A percentile compares a stretch with the other conserved stretches of the same genome.
Conservation (phyloP, 108 stramenopile species). For the Discostella pseudostelligera region DNA sequence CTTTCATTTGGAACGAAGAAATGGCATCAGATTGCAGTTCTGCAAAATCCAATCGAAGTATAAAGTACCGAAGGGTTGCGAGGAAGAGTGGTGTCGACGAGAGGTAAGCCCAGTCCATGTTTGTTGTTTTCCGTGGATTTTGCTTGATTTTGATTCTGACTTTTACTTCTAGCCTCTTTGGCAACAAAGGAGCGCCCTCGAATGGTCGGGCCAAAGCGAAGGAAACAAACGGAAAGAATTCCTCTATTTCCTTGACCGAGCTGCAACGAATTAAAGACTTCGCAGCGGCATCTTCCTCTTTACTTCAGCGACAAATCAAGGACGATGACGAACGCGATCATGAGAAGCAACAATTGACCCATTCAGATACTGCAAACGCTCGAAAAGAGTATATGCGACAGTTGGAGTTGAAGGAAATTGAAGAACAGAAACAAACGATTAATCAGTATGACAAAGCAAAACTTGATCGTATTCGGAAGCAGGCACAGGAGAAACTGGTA, state of each 20-base stretch:
- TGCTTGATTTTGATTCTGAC: neutral
- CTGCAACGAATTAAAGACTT: slow-evolving; percentile 41
- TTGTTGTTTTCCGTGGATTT: neutral
- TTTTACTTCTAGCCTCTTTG: slow-evolving; percentile 33
- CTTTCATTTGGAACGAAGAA: neutral
- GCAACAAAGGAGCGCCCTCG: slow-evolving; percentile 18
- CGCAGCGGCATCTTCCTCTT: slow-evolving; percentile 8
- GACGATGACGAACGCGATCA: slow-evolving; percentile 1
- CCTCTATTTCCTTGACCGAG: slow-evolving; percentile 25
- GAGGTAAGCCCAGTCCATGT: slow-evolving; percentile 21
- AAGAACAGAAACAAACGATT: slow-evolving; percentile 45
- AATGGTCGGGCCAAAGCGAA: slow-evolving; percentile 5
- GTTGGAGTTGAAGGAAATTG: slow-evolving; percentile 58
- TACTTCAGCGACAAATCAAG: neutral
- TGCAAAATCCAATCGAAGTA: slow-evolving; percentile 31
- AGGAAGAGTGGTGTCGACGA: slow-evolving; percentile 44
- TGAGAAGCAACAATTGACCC: neutral
- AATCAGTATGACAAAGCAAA: slow-evolving; percentile 47
- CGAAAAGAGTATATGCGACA: slow-evolving; percentile 68
- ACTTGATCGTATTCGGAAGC: slow-evolving; percentile 61
- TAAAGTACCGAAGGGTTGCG: slow-evolving; percentile 39
- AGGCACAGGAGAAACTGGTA: slow-evolving; percentile 68
- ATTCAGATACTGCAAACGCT: slow-evolving; percentile 29
- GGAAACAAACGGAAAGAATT: slow-evolving; percentile 7
- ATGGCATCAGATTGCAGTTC: slow-evolving; percentile 37